Base-by-base conservation (phyloP, 805 yeast genomes). In the Saccharomyces mikatae region DNA sequence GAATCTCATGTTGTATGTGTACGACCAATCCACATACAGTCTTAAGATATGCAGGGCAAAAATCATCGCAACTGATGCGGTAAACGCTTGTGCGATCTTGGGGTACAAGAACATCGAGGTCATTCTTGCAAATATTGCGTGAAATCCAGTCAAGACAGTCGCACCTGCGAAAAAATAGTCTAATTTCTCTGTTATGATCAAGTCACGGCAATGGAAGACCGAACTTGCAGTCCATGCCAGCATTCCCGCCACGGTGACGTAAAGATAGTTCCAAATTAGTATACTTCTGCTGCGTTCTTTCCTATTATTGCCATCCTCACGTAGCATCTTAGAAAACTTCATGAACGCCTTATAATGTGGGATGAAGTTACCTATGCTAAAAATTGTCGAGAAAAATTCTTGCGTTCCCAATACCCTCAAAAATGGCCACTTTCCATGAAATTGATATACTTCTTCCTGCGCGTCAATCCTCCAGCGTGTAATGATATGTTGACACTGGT, bases 361-460 rank as follows among this genome's bases (percentile, higher is more conserved):
- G 13, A 82, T 54, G 56, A 83, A 79, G 63, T 87, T 87, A 24
- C 80, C 76, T 4, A 87, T 62, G n/a, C 96, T 87, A 68, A 94
- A 92, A 1, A 89, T 22, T 1, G 87, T 83, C 13, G 95, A 85
- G 26, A 84, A 87, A 0, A 89, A 72, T 67, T 94, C 99, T 69
- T 94, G 99, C 11, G 86, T 74, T 0, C 96, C 96, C n/a, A 78
- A 70, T 0, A 87, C 65, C 50, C 99, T 76, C 17, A 75, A 58
- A 64, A 94, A 94, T 2, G 98, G 98, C 99, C 99, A 94, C 72
- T 94, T 94, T 0, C 99, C 99, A 69, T 94, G 97, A 71, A 89
- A 94, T 68, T 94, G 99, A 46, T 78, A 77, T 0, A 89, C 73
- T 54, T 82, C 84, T 56, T 78, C 76, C n/a, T 77, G 75, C 2